Evolutionary conservation across 345 rosid species (phyloP).

Genomic region (Aurinia saxatilis): DNA sequence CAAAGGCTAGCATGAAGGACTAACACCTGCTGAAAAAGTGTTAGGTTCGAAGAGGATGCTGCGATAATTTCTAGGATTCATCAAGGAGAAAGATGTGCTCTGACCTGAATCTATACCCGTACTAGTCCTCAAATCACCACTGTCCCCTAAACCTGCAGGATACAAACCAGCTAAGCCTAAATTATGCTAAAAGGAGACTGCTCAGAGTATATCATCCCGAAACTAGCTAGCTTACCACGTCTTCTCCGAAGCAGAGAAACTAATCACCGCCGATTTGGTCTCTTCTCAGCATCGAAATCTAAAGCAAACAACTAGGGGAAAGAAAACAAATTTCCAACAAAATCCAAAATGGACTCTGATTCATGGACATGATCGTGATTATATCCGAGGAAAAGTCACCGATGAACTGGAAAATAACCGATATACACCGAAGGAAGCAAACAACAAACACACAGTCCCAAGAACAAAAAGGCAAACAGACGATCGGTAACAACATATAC

Average conservation of each 20-base stretch:
- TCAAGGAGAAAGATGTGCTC: constrained; percentile 16
- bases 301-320: not conserved
- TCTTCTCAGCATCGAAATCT: constrained; percentile 11
- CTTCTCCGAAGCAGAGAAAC: not conserved
- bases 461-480: not conserved
- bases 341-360: not conserved
- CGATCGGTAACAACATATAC: constrained; percentile 1
- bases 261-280: not conserved
- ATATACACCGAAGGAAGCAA: not conserved
- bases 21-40: constrained; percentile 3
- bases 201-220: not conserved
- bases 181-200: constrained; percentile 24
- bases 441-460: constrained; percentile 1
- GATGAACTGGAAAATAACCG: not conserved
- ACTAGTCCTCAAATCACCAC: constrained; percentile 30
- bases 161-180: constrained; percentile 49
- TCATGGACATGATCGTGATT: constrained; percentile 4
- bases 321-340: not conserved
- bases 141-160: constrained; percentile 57
- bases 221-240: constrained; percentile 14
- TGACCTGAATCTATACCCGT: constrained; percentile 34
- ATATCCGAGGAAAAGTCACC: constrained; percentile 14
- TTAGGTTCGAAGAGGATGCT: not conserved
- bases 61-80: not conserved
- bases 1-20: not conserved